Conservation (phyloP, 1,284 basidiomycete species). For the Phylloboletellus chloephorus region DNA sequence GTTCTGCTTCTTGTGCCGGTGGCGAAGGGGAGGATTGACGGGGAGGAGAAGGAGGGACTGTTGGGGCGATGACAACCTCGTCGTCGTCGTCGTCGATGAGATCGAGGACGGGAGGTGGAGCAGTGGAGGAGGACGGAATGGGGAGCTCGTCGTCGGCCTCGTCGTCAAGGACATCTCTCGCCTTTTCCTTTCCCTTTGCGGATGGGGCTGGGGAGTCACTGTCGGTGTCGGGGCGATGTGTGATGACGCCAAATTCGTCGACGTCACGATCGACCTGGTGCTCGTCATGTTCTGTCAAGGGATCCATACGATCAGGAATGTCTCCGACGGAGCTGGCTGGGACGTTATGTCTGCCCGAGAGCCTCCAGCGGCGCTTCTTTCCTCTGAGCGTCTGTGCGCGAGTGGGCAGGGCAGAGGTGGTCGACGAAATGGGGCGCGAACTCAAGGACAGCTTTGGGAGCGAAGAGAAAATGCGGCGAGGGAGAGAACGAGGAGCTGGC, state of each 20-base stretch:
- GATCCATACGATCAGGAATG: conserved; percentile 10
- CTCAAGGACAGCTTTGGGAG: conserved; percentile 24
- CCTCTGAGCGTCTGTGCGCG: conserved; percentile 23
- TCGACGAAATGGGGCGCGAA: conserved; percentile 12
- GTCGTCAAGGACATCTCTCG: conserved; percentile 12
- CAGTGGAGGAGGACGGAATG: conserved; percentile 22
- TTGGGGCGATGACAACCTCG: conserved; percentile 22
- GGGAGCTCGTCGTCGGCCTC: conserved; percentile 4
- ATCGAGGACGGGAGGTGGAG: conserved; percentile 3
- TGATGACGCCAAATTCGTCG: conserved; percentile 31
- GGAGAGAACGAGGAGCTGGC: conserved; percentile 18
- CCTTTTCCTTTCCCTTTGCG: conserved; percentile 30
- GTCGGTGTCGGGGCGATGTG: conserved; percentile 27
- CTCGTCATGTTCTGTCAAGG: conserved; percentile 25
- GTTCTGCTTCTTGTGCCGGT: conserved; percentile 12
- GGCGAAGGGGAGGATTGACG: conserved; percentile 11
- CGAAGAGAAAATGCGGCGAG: conserved; percentile 27
- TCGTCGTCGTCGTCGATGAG: conserved; percentile 11
- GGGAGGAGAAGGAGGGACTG: conserved; percentile 5
- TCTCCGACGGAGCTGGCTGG: conserved; percentile 8
- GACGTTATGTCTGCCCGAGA: conserved; percentile 28
- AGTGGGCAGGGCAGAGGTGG: conserved; percentile 21
- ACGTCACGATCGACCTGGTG: conserved; percentile 28
- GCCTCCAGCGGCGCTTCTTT: conserved; percentile 38
- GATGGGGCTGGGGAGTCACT: conserved; percentile 20